Percentiles rank a stretch among this genome's conserved stretches.
Conservation (phyloP, 1,284 basidiomycete genomes). For the Neonothopanus nambi region DNA sequence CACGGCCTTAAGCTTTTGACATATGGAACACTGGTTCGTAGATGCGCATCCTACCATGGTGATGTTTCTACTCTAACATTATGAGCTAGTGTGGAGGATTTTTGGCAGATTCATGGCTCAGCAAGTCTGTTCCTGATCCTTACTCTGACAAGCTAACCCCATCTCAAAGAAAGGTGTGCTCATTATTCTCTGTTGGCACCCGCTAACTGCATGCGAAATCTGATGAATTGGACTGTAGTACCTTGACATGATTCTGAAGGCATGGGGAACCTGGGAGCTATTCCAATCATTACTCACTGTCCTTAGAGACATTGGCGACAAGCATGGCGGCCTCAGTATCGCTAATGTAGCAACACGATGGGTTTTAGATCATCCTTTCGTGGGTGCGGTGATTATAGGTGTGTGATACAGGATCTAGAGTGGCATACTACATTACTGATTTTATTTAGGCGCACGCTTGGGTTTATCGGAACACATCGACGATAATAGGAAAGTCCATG, state of each 20-base stretch:
- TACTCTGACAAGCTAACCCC: constrained; percentile 69
- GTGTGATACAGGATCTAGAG: constrained; percentile 22
- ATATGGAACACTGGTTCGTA: constrained; percentile 74
- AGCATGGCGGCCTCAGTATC: constrained; percentile 66
- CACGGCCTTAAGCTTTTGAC: constrained; percentile 76
- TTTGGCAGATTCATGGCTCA: constrained; percentile 74
- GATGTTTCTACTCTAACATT: constrained; percentile 13
- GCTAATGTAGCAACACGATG: constrained; percentile 79
- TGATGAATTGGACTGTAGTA: constrained; percentile 54
- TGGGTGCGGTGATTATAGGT: constrained; percentile 81
- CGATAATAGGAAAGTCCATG: constrained; percentile 67
- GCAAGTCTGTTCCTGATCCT: constrained; percentile 64
- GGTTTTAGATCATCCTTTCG: constrained; percentile 77
- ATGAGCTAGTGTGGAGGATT: constrained; percentile 74
- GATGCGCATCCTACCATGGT: constrained; percentile 13
- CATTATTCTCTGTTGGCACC: constrained; percentile 2
- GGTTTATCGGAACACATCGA: constrained; percentile 75
- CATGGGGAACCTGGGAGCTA: constrained; percentile 75
- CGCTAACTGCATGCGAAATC: neutral
- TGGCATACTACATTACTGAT: neutral
- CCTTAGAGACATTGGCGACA: constrained; percentile 65
- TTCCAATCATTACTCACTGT: constrained; percentile 67
- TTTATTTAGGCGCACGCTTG: constrained; percentile 59
- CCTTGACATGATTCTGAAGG: constrained; percentile 76
- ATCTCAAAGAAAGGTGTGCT: constrained; percentile 74